Percentiles rank a stretch among this genome's conserved stretches.
Evolutionary conservation across 2,329 filamentous ascomycete species (phyloP).

Genomic region (Plectosphaerella sp.): DNA sequence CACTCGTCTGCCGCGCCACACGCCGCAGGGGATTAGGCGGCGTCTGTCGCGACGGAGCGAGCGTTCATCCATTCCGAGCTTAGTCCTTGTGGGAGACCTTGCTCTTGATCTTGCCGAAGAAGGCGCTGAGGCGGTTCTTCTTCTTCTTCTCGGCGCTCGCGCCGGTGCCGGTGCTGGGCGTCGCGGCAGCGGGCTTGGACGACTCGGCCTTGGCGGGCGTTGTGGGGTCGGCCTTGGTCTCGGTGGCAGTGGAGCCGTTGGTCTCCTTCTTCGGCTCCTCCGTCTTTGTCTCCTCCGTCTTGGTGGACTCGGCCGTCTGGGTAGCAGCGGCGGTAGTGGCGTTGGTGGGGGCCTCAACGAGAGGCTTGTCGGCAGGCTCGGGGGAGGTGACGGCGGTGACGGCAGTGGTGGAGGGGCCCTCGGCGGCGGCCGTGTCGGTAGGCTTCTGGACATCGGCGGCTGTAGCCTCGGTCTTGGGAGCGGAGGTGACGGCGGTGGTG

Average conservation of each 20-base stretch:
- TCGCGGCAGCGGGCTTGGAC: slow-evolving; percentile 9
- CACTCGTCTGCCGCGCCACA: neutral
- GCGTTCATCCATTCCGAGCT: neutral
- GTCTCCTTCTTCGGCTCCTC: slow-evolving; percentile 10
- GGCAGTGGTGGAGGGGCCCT: neutral
- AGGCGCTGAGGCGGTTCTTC: slow-evolving; percentile 59
- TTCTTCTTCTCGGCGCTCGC: slow-evolving; percentile 48
- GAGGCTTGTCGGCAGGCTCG: slow-evolving; percentile 6
- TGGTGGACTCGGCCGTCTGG: neutral
- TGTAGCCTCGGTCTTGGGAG: slow-evolving; percentile 7
- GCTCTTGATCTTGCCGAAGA: slow-evolving; percentile 54
- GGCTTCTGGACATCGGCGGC: slow-evolving; percentile 4
- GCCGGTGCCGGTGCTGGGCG: slow-evolving; percentile 13
- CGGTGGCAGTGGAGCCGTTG: slow-evolving; percentile 11
- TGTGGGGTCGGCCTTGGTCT: slow-evolving; percentile 10
- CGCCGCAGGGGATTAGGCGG: neutral
- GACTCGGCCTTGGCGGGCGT: slow-evolving; percentile 10
- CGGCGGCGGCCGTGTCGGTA: neutral
- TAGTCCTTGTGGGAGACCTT: slow-evolving; percentile 33
- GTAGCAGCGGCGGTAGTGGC: too few species aligned
- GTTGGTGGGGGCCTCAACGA: slow-evolving; percentile 1
- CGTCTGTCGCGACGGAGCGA: neutral
- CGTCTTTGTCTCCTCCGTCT: slow-evolving; percentile 9
- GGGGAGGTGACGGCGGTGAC: slow-evolving; percentile 7
- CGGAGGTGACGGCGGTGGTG: slow-evolving; percentile 15